These are phyloP conservation scores for Tilletia indica DNA, from an alignment of 1,284 basidiomycete species.

Conservation along the genomic window DNA sequence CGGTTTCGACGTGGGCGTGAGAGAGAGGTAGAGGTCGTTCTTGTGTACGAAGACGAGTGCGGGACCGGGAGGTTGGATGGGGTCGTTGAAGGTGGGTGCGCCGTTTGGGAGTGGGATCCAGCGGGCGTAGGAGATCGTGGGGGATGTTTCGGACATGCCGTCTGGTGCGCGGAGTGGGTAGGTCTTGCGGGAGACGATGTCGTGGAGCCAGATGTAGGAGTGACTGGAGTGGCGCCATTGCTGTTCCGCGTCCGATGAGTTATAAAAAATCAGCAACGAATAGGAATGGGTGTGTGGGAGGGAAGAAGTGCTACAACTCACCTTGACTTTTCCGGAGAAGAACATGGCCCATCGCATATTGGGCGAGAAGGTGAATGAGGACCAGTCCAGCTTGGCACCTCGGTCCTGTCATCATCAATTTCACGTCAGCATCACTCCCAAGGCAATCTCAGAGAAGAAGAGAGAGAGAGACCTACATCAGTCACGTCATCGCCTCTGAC, in stretches of 20 bases:
- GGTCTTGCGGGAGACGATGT: conserved; percentile 66
- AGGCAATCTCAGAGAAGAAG: neutral
- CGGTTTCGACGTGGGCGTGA: conserved; percentile 54
- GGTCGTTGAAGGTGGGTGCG: conserved; percentile 8
- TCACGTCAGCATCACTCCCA: neutral
- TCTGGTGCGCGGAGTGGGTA: conserved; percentile 59
- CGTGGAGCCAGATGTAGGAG: conserved; percentile 83
- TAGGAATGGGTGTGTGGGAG: no score
- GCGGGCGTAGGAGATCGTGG: conserved; percentile 21
- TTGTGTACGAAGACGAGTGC: conserved; percentile 38
- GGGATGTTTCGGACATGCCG: conserved; percentile 32
- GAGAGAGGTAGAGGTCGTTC: conserved; percentile 40
- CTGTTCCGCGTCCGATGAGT: conserved; percentile 44
- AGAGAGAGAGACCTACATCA: conserved; percentile 20
- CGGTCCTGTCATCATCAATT: neutral
- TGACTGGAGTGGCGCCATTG: conserved; percentile 90
- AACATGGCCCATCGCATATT: conserved; percentile 42
- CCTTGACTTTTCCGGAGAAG: conserved; percentile 26
- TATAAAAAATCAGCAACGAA: no score
- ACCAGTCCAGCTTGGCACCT: conserved; percentile 36
- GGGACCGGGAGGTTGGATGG: conserved; percentile 9
- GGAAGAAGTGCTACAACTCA: neutral
- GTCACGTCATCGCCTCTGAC: conserved; percentile 39
- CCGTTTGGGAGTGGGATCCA: conserved; percentile 15
- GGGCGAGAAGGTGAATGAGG: conserved; percentile 36